Evolutionary conservation across 306 rosid species (phyloP), one percentile per base, ranked within the genome.

Genomic region (Trifolium repens): DNA sequence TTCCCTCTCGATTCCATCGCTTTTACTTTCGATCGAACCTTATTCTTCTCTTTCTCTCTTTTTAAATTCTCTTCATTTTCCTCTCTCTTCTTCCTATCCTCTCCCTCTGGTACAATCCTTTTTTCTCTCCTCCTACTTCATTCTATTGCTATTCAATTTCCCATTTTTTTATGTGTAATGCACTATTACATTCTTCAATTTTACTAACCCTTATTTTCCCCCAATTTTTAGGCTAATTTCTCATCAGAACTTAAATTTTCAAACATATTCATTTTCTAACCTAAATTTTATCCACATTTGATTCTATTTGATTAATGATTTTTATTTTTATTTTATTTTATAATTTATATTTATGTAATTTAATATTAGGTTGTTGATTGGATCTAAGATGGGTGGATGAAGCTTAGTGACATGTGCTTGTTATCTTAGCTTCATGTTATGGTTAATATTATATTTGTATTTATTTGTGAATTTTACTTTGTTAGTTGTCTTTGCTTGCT

Each of bases 351-450:
- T 52, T 52, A 7, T 54, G 19, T 54, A 24, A 60, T 22, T 62
- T 47, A 19, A 68, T 69, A 73, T 78, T 59, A 54, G 72, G 37
- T 64, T 26, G 67, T 42, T 65, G 77, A 81, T 78, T 81, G 84
- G 91, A 86, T 84, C 86, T 78, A 53, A 71, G 80, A 67, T 65
- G 44, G 74, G 39, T 79, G 67, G 70, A 16, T 82, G 6, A 66
- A 62, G 79, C 83, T 74, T 72, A 52, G 63, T 27, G 19, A 71
- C 96, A 89, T 90, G 94, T 90, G 97, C 74, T 71, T 64, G 46
- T 75, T 55, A 72, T 69, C 58, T 39, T 76, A 73, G 75, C 83
- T 57, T 76, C 83, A 72, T 75, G 79, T 80, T 84, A 73, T 35
- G 75, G n/a, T 71, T 77, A 74, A 70, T 88, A 86, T 74, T 69